These are phyloP conservation scores for Blastobotrys mokoenaii DNA, from an alignment of 805 yeast genomes.

Conservation along the genomic window DNA sequence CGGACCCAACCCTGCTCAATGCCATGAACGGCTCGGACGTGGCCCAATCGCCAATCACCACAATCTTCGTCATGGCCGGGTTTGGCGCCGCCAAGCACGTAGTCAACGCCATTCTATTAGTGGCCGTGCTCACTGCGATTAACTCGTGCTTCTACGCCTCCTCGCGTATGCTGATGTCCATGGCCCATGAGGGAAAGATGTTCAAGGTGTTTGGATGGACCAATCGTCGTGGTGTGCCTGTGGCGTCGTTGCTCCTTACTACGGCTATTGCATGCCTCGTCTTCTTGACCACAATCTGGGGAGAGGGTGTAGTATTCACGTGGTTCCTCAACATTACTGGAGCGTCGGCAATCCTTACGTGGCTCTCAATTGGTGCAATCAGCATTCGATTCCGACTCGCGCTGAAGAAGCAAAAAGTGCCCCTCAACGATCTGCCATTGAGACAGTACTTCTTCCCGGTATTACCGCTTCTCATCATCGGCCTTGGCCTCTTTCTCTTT, in stretches of 20 bases:
- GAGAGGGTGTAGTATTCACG: slow-evolving; percentile 40
- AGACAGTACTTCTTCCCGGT: slow-evolving; percentile 41
- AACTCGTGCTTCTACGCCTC: slow-evolving; percentile 64
- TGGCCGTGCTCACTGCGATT: slow-evolving; percentile 65
- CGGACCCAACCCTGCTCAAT: slow-evolving; percentile 37
- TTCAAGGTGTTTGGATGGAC: slow-evolving; percentile 57
- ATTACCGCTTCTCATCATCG: slow-evolving; percentile 41
- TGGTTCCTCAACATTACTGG: slow-evolving; percentile 71
- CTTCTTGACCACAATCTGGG: slow-evolving; percentile 51
- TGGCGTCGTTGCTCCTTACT: slow-evolving; percentile 49
- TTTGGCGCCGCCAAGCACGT: slow-evolving; percentile 61
- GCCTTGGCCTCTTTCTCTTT: slow-evolving; percentile 53
- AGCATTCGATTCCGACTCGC: slow-evolving; percentile 60
- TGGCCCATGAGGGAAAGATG: slow-evolving; percentile 58
- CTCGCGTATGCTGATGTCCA: slow-evolving; percentile 58
- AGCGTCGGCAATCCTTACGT: slow-evolving; percentile 59
- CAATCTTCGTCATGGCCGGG: slow-evolving; percentile 67
- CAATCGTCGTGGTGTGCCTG: slow-evolving; percentile 75
- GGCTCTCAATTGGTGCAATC: slow-evolving; percentile 62
- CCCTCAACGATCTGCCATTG: slow-evolving; percentile 44
- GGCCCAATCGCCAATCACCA: slow-evolving; percentile 52
- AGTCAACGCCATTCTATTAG: slow-evolving; percentile 61
- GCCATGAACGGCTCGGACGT: slow-evolving; percentile 37
- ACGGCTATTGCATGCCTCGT: slow-evolving; percentile 46
- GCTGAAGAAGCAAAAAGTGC: slow-evolving; percentile 44